These are phyloP conservation scores for Ministeria vibrans DNA, from an alignment of 78 protist species.

Conservation along the genomic window DNA sequence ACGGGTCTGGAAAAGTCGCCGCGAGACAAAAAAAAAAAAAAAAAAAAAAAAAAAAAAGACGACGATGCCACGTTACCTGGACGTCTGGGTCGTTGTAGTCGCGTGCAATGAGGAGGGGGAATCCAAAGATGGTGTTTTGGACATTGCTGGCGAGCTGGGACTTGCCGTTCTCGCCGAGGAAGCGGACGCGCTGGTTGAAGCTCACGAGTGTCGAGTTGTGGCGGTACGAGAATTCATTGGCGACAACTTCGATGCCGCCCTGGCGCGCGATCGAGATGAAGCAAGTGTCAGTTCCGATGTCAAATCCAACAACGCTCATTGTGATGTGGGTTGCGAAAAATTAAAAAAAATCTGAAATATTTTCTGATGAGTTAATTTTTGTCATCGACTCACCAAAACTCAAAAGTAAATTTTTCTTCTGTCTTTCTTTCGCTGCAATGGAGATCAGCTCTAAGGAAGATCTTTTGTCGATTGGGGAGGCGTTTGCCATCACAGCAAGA, in stretches of 20 bases:
- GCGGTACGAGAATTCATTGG: conserved; percentile 74
- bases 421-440: too few relatives aligned
- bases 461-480: too few relatives aligned
- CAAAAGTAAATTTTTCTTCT: too few relatives aligned
- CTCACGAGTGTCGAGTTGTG: conserved; percentile 58
- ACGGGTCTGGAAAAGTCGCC: neutral
- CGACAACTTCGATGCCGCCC: conserved; percentile 83
- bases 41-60: neutral
- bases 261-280: conserved; percentile 70
- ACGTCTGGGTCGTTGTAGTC: conserved; percentile 6
- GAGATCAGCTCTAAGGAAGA: too few relatives aligned
- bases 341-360: too few relatives aligned
- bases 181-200: conserved; percentile 50
- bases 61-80: conserved; percentile 9
- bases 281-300: conserved; percentile 57
- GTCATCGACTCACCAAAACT: too few relatives aligned
- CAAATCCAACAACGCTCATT: conserved; percentile 75
- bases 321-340: too few relatives aligned
- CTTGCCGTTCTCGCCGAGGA: conserved; percentile 62
- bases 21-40: neutral
- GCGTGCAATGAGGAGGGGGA: conserved; percentile 78
- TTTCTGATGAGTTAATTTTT: too few relatives aligned
- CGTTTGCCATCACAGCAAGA: too few relatives aligned
- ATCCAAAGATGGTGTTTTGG: conserved; percentile 68
- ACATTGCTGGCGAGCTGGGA: conserved; percentile 38